Evolutionary conservation across 805 yeast species (phyloP), one percentile per base, ranked within the genome.

Genomic region (Zygosaccharomyces rouxii): DNA sequence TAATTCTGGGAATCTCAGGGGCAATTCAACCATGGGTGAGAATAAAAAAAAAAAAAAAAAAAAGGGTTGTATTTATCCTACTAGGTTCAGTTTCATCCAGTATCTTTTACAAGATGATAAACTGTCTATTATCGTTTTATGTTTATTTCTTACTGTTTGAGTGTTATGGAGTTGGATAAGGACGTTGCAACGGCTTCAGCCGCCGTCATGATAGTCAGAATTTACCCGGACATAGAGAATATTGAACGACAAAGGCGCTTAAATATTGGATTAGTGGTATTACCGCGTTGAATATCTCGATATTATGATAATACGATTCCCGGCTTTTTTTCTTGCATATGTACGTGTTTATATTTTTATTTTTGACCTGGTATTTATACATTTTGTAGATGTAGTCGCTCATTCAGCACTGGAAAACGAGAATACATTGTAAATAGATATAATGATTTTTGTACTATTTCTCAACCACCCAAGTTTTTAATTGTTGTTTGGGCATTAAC

Each of bases 1-100:
- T 19, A 13, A 25, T 23, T 31, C 13, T 19, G 35, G 44, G 29
- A 41, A 41, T 41, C 23, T 30, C 25, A 41, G 44, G 26, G 44
- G 44, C 16, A 41, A 30, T 18, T 41, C 16, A 13, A 41, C 25
- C 44, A 41, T 41, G n/a, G 28, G 26, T 25, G 28, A 25, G 10
- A 25, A 7, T 3, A 25, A 9, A 25, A 25, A 9, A 3, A 25
- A 25, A 25, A 25, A 9, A 4, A 26, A 22, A 30, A 30, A 3
- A 6, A 2, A 13, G 4, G 5, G n/a, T 16, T 14, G 37, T 7
- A 16, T 7, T 9, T 33, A 2, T 10, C 7, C 14, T 11, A 16
- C n/a, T 33, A 14, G 6, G n/a, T 5, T 7, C 35, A 31, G 7
- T 31, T 2, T 14, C 10, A 6, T 33, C 5, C 19, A 16, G 14